Evolutionary conservation across 1,284 basidiomycete species (phyloP).

Genomic region (Tausonia pullulans): DNA sequence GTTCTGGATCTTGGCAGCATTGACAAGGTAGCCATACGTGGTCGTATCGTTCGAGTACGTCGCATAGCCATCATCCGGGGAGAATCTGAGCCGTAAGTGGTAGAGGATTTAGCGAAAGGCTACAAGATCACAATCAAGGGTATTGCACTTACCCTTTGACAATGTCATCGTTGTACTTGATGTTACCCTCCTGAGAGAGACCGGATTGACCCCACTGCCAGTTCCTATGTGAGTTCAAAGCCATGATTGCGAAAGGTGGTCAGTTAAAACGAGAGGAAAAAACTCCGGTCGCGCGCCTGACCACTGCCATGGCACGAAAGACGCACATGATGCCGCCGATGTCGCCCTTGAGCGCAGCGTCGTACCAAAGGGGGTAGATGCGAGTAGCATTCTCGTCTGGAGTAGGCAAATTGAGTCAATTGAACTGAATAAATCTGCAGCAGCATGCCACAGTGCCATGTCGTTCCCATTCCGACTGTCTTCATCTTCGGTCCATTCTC

Average conservation of each 20-base stretch:
- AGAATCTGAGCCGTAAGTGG: not conserved
- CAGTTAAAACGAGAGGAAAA: too few species aligned
- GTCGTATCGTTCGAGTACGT: not conserved
- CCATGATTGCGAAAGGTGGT: too few species aligned
- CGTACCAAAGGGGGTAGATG: constrained; percentile 7
- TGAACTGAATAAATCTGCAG: too few species aligned
- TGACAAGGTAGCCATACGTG: not conserved
- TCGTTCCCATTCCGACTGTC: too few species aligned
- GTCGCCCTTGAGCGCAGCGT: not conserved
- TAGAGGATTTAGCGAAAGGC: too few species aligned
- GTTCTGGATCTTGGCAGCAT: not conserved
- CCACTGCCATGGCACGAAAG: too few species aligned
- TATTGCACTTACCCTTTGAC: not conserved
- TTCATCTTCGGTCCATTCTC: too few species aligned
- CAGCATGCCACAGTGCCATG: too few species aligned
- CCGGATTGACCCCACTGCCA: constrained; percentile 4
- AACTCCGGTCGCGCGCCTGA: too few species aligned
- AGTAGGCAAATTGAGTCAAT: not conserved
- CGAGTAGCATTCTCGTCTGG: not conserved
- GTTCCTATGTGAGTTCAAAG: too few species aligned
- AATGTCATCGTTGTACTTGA: not conserved
- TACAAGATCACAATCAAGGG: too few species aligned
- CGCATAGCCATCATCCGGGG: not conserved
- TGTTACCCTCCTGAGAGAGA: not conserved
- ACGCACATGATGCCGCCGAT: constrained; percentile 12